phyloP scores from a whole-genome alignment of 768 basidiomycete species.

The Trametes sanguinea region DNA sequence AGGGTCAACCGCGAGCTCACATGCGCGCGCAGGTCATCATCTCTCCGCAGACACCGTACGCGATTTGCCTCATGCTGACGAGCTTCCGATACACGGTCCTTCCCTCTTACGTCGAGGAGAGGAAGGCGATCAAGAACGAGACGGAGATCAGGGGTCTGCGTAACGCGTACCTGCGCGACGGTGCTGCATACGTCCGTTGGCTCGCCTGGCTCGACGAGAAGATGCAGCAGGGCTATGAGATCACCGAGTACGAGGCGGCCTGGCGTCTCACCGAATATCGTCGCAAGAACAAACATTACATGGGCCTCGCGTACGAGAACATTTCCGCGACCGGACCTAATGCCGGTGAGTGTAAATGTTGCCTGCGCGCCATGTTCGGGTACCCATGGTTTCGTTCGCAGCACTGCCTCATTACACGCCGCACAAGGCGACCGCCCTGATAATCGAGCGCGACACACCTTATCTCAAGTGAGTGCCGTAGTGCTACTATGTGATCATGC shows the following conservation, averaged over 20 bases:
- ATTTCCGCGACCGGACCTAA: conserved; percentile 91
- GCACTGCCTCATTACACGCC: conserved; percentile 95
- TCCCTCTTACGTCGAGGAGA: conserved; percentile 68
- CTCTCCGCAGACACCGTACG: conserved; percentile 73
- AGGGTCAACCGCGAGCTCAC: neutral
- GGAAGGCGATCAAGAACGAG: conserved; percentile 89
- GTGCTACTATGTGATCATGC: neutral
- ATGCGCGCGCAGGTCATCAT: conserved; percentile 54
- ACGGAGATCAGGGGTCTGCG: conserved; percentile 82
- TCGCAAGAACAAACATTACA: conserved; percentile 67
- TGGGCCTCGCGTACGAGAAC: conserved; percentile 86
- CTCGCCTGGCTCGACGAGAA: conserved; percentile 90
- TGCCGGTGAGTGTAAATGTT: conserved; percentile 50
- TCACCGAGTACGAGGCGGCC: conserved; percentile 92
- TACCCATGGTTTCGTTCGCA: conserved; percentile 19
- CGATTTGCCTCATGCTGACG: conserved; percentile 83
- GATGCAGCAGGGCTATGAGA: conserved; percentile 71
- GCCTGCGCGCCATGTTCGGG: neutral
- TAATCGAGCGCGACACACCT: conserved; percentile 77
- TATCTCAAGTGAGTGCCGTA: conserved; percentile 77
- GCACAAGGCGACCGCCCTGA: conserved; percentile 59
- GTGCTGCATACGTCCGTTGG: conserved; percentile 81
- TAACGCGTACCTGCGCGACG: conserved; percentile 87
- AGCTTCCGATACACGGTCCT: conserved; percentile 77
- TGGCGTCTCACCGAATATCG: conserved; percentile 80